phyloP scores from a whole-genome alignment of 208 protist genomes.

The Acanthamoeba sp. region DNA sequence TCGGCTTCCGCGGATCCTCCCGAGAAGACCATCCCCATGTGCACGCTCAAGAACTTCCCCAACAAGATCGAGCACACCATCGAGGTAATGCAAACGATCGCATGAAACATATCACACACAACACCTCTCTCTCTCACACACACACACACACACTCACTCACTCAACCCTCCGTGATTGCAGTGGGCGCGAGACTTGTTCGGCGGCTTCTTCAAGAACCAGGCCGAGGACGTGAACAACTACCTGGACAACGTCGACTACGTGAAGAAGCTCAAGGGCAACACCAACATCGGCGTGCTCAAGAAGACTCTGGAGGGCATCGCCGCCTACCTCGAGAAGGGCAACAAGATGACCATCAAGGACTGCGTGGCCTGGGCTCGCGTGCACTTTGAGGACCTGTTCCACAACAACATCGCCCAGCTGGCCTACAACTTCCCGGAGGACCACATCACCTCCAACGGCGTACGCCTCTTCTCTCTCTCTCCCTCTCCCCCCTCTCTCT shows the following conservation, averaged over 20 bases:
- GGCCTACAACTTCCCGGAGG: slow-evolving; percentile 98
- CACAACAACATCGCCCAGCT: slow-evolving; percentile 97
- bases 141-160: no score
- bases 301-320: slow-evolving; percentile 65
- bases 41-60: slow-evolving; percentile 99
- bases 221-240: slow-evolving; percentile 88
- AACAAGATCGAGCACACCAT: slow-evolving; percentile 99
- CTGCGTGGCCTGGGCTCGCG: slow-evolving; percentile 96
- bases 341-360: slow-evolving; percentile 93
- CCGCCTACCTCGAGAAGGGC: slow-evolving; percentile 77
- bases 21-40: slow-evolving; percentile 99
- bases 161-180: slow-evolving; percentile 71
- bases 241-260: slow-evolving; percentile 45
- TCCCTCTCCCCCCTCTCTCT: background rate
- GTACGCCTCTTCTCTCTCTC: background rate
- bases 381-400: slow-evolving; percentile 97
- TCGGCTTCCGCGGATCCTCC: slow-evolving; percentile 97
- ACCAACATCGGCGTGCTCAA: background rate
- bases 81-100: slow-evolving; percentile 90
- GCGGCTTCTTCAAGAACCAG: slow-evolving; percentile 89
- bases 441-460: slow-evolving; percentile 91
- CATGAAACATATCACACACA: no score
- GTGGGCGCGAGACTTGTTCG: slow-evolving; percentile 91
- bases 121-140: no score
- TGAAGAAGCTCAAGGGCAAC: background rate